Evolutionary conservation across 768 basidiomycete genomes (phyloP), one percentile per base, ranked within the genome.

Genomic region (Leccinellum luteum): DNA sequence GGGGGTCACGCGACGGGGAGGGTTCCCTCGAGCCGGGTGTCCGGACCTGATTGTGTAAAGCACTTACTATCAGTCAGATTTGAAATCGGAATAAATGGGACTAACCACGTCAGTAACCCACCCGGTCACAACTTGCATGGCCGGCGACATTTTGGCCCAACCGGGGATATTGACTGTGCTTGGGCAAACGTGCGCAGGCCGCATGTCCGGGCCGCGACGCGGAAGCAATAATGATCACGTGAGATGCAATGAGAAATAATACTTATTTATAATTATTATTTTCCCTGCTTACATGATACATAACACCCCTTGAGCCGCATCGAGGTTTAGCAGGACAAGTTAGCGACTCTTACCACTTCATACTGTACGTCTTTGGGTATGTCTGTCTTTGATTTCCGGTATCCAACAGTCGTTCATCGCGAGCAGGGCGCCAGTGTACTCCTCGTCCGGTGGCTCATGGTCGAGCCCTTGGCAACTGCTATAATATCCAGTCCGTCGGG

Each of bases 381-480:
- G 60, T 63, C 19, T 28, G 6, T 35, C 41, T 30, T 49, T 9
- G 41, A 9, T 21, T 27, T 10, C 35, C n/a, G 12, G 14, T n/a
- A 10, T 43, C 54, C 23, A 2, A 25, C 19, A 3, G 27, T 19
- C 14, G 17, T 25, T 44, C 19, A 15, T 51, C 25, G 15, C 14
- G 27, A 53, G 54, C 49, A 31, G 45, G 49, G 19, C 44, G 10
- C 38, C 10, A 51, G 64, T 61, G 19, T 17, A 48, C 67, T 50
- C 49, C 55, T 41, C 25, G 43, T 27, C 53, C 63, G 66, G 61
- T 70, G 41, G 73, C 74, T 73, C 76, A 87, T 86, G 85, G 77
- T 86, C 65, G 84, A 87, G 77, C 82, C 84, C 66, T 73, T 87
- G 62, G 79, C 81, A 57, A 76, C 80, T 45, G 78, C 79, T 70